These are phyloP conservation scores for Spathaspora arborariae DNA, from an alignment of 805 yeast species.

Conservation along the genomic window DNA sequence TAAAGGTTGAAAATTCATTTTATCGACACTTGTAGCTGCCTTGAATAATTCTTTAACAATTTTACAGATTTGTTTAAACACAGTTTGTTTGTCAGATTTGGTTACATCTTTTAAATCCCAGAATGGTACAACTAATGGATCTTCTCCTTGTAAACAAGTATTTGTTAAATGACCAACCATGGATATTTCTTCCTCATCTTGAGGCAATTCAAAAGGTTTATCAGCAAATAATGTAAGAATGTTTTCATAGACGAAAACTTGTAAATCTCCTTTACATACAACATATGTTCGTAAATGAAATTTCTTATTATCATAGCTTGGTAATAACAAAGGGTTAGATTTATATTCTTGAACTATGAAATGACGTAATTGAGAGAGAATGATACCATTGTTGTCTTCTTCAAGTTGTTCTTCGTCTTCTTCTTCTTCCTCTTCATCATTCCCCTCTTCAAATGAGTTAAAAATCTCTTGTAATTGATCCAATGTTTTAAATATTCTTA, in stretches of 20 bases:
- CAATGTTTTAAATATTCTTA: slow-evolving; percentile 71
- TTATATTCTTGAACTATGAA: slow-evolving; percentile 86
- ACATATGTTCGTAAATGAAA: slow-evolving; percentile 90
- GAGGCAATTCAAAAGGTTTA: slow-evolving; percentile 38
- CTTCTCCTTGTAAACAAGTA: slow-evolving; percentile 75
- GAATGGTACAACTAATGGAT: slow-evolving; percentile 60
- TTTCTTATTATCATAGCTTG: slow-evolving; percentile 60
- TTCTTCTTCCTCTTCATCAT: slow-evolving; percentile 57
- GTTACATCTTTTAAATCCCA: slow-evolving; percentile 47
- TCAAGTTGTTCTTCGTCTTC: slow-evolving; percentile 34
- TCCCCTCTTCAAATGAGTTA: slow-evolving; percentile 80
- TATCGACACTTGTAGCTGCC: slow-evolving; percentile 80
- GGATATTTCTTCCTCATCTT: slow-evolving; percentile 31
- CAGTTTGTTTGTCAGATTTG: slow-evolving; percentile 27
- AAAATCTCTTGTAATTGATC: slow-evolving; percentile 81
- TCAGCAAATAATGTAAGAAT: slow-evolving; percentile 83
- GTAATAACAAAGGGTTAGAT: slow-evolving; percentile 60
- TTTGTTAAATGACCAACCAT: slow-evolving; percentile 85
- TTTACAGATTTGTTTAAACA: slow-evolving; percentile 54
- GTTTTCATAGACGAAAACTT: slow-evolving; percentile 74
- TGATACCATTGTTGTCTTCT: slow-evolving; percentile 55
- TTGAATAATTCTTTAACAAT: slow-evolving; percentile 67
- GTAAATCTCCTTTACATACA: slow-evolving; percentile 65
- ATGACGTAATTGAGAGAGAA: slow-evolving; percentile 84
- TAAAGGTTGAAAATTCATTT: slow-evolving; percentile 79